Evolutionary conservation across 2,329 filamentous ascomycete genomes (phyloP).

Genomic region (Neofusicoccum umdonicola): DNA sequence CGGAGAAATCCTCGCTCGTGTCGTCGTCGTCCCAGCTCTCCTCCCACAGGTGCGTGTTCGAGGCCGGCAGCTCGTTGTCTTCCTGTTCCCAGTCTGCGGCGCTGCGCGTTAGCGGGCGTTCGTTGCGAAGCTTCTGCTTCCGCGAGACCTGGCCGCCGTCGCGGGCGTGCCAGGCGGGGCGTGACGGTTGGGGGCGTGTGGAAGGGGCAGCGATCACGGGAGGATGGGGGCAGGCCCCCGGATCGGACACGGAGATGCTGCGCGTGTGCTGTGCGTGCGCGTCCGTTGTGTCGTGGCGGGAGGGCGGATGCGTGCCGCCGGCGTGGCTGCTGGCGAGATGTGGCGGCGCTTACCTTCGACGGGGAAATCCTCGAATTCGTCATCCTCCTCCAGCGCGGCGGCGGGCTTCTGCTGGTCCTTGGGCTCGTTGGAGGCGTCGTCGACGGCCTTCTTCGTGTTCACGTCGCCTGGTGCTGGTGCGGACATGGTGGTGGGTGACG

Average conservation of each 20-base stretch:
- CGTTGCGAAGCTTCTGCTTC: too few relatives aligned
- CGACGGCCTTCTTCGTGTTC: constrained; percentile 40
- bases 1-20: constrained; percentile 91
- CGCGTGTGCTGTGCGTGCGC: too few relatives aligned
- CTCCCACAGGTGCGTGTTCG: constrained; percentile 89
- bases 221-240: too few relatives aligned
- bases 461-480: constrained; percentile 39
- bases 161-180: too few relatives aligned
- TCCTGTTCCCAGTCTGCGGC: constrained; percentile 79
- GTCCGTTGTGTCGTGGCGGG: too few relatives aligned
- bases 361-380: constrained; percentile 98
- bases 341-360: constrained; percentile 67
- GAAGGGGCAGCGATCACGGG: too few relatives aligned
- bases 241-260: too few relatives aligned
- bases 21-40: constrained; percentile 99
- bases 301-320: too few relatives aligned
- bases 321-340: too few relatives aligned
- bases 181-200: too few relatives aligned
- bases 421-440: constrained; percentile 33
- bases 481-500: constrained; percentile 44
- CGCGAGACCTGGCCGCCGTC: too few relatives aligned
- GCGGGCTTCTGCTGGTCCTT: constrained; percentile 59
- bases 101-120: too few relatives aligned
- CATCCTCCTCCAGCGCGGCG: constrained; percentile 84
- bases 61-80: constrained; percentile 77